Conservation (phyloP, 768 basidiomycete genomes). For the Leccinum broughii region DNA sequence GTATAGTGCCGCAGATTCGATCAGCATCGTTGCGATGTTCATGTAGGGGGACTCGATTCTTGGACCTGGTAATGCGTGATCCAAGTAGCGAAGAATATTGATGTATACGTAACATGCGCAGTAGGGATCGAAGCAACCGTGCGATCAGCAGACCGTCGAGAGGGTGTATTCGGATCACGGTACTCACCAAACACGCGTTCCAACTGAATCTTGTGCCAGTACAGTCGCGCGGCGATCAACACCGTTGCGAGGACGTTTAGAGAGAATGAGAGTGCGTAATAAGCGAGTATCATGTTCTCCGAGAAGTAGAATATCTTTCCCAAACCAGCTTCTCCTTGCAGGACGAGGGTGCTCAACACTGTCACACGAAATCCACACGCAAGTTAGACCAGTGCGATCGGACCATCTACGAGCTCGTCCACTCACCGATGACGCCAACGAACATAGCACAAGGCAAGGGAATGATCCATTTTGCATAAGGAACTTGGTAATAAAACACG, state of each 20-base stretch:
- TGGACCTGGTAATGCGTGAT: slow-evolving; percentile 8
- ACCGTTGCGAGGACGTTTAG: slow-evolving; percentile 25
- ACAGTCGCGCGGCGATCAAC: slow-evolving; percentile 25
- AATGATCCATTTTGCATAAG: slow-evolving; percentile 27
- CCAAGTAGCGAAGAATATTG: background rate
- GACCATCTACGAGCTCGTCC: background rate
- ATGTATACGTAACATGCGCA: background rate
- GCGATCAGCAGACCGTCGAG: background rate
- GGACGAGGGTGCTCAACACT: slow-evolving; percentile 24
- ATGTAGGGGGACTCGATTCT: slow-evolving; percentile 21
- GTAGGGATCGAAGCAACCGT: background rate
- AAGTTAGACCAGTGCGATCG: background rate
- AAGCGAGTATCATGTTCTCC: slow-evolving; percentile 22
- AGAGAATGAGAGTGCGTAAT: slow-evolving; percentile 27
- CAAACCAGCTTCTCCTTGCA: slow-evolving; percentile 18
- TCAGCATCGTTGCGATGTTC: slow-evolving; percentile 22
- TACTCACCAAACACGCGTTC: slow-evolving; percentile 29
- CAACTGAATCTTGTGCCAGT: slow-evolving; percentile 26
- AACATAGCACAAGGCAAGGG: slow-evolving; percentile 28
- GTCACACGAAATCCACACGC: background rate
- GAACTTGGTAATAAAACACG: slow-evolving; percentile 21
- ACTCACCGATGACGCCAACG: slow-evolving; percentile 24
- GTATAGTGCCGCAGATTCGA: slow-evolving; percentile 29
- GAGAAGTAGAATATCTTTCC: slow-evolving; percentile 24
- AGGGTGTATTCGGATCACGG: background rate